Base-by-base conservation (phyloP, 1,284 basidiomycete genomes). In the Schizophyllum amplum region DNA sequence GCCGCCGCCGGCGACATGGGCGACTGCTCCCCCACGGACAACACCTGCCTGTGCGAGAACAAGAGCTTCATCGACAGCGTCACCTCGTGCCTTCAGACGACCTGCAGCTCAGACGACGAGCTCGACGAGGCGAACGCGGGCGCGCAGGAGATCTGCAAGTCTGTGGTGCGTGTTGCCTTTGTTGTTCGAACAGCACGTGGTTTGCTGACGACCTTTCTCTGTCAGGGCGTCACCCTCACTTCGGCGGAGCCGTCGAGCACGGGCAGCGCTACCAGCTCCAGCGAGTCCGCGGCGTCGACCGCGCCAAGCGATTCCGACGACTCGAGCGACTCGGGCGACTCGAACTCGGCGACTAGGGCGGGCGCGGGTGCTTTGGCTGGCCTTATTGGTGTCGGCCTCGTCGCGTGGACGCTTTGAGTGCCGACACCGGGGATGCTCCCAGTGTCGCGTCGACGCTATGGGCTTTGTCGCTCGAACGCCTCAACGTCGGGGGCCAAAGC, bases 1-100 rank as follows among this genome's bases (percentile, higher is more conserved):
- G 62, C 81, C 9, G 54, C 66, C 6, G 67, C 60, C 58, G 75
- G 79, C 24, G 61, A 75, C 61, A 64, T 68, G 27, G 77, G 71
- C 53, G 64, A 60, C 56, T 86, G 83, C 69, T 22, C 59, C 22
- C 46, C 64, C 2, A 65, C 64, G 15, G 79, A 84, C 65, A 72
- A 77, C 64, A 61, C 59, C 33, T 86, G 84, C 62, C 71, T 84
- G 46, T 86, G 84, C 76, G 71, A 71, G 4, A 71, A 67, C 65
- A 4, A 62, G 11, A 54, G 60, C 5, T 86, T 83, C 67, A 67
- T 85, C 64, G 55, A 61, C 56, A 69, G 68, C 58, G 74, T 76
- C 57, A 78, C 78, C 42, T 5, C 58, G 1, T 86, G 84, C 65
- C 76, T 85, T 61, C 47, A 65, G 56, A 21, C 47, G 1, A 61